A percentile compares a stretch with the other conserved stretches of the same genome.
Conservation (phyloP, 2,329 filamentous ascomycete species). For the Aureobasidium sp. region DNA sequence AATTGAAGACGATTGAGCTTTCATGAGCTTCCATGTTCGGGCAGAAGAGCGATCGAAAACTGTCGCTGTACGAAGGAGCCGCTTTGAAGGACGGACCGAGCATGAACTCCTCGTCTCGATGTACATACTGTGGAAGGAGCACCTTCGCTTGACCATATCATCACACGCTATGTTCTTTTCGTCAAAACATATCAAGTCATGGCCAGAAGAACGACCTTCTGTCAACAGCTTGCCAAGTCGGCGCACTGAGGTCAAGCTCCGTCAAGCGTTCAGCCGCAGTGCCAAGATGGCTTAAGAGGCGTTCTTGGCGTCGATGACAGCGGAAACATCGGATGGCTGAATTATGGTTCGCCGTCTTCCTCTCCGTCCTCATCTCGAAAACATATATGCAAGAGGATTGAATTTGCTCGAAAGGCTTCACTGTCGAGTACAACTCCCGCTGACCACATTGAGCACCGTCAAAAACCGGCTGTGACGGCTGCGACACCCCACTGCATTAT, state of each 20-base stretch:
- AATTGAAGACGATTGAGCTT: background rate
- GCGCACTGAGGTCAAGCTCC: background rate
- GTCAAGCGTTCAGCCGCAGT: background rate
- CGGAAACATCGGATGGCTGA: background rate
- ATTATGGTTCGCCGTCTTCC: background rate
- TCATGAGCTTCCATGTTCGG: background rate
- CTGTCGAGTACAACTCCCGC: background rate
- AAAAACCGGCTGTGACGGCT: background rate
- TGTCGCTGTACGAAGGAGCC: background rate
- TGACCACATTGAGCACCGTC: background rate
- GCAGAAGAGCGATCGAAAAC: background rate
- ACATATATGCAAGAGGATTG: background rate
- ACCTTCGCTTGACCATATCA: background rate
- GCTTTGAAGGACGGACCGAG: background rate
- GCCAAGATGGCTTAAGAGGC: background rate
- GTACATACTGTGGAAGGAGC: background rate
- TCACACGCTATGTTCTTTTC: too few species aligned
- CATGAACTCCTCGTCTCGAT: background rate
- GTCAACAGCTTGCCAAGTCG: too few species aligned
- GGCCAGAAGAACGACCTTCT: background rate
- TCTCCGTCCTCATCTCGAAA: background rate
- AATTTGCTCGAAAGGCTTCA: background rate
- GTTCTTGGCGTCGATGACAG: background rate
- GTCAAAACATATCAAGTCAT: background rate
- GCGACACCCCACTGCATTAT: background rate